Evolutionary conservation across 768 basidiomycete genomes (phyloP).

Genomic region (Trametes villosa): DNA sequence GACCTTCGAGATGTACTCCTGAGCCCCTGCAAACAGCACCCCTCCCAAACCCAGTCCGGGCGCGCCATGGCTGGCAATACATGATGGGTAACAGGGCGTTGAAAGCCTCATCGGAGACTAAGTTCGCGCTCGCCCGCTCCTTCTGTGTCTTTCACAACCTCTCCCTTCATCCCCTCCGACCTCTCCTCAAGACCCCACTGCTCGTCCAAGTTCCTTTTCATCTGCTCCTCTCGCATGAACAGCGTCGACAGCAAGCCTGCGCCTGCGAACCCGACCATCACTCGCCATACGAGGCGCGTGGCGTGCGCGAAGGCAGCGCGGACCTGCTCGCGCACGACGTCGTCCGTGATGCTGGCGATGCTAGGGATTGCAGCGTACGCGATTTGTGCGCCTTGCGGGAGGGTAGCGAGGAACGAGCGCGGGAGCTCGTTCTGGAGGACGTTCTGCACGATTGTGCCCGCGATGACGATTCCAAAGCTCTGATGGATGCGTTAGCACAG

Average conservation of each 20-base stretch:
- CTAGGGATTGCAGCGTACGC: constrained; percentile 37
- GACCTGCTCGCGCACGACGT: constrained; percentile 29
- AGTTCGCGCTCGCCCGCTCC: too few relatives aligned
- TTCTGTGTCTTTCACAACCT: too few relatives aligned
- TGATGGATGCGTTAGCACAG: constrained; percentile 10
- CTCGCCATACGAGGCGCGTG: constrained; percentile 36
- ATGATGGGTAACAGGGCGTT: too few relatives aligned
- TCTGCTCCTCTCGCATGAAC: constrained; percentile 31
- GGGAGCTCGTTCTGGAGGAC: constrained; percentile 38
- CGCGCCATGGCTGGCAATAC: too few relatives aligned
- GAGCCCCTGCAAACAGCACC: too few relatives aligned
- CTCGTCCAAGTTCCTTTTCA: constrained; percentile 35
- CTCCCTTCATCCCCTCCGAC: too few relatives aligned
- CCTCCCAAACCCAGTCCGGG: too few relatives aligned
- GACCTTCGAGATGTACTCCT: too few relatives aligned
- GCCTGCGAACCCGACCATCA: constrained; percentile 34
- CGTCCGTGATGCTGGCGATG: constrained; percentile 29
- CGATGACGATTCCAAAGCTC: constrained; percentile 44
- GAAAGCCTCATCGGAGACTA: too few relatives aligned
- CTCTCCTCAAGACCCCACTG: constrained; percentile 16
- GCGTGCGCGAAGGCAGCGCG: constrained; percentile 37
- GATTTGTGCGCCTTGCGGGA: constrained; percentile 32
- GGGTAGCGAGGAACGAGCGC: constrained; percentile 25
- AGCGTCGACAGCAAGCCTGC: constrained; percentile 34
- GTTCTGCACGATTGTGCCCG: constrained; percentile 43